A percentile compares a stretch with the other conserved stretches of the same genome.
These are phyloP conservation scores for Trypethelium eluteriae DNA, from an alignment of 495 filamentous ascomycete genomes.

Conservation along the genomic window DNA sequence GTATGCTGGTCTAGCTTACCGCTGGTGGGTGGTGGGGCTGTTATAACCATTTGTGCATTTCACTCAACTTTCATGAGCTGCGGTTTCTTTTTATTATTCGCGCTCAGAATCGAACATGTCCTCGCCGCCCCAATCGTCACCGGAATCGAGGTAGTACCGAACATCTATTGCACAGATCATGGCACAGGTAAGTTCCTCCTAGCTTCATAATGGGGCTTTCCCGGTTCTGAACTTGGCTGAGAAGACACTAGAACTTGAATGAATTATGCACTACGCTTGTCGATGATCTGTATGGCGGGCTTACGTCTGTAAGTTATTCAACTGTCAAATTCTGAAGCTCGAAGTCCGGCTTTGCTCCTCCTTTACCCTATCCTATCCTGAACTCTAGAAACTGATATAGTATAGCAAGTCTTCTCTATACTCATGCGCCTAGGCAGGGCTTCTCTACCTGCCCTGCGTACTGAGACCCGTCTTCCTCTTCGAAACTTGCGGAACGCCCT, in stretches of 20 bases:
- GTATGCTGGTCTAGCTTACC: too few relatives aligned
- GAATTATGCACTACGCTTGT: constrained; percentile 89
- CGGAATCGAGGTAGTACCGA: background rate
- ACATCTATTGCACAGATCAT: background rate
- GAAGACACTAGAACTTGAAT: constrained; percentile 33
- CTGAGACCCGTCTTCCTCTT: constrained; percentile 57
- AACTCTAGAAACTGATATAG: background rate
- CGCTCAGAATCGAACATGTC: background rate
- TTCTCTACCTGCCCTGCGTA: constrained; percentile 55
- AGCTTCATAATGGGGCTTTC: background rate
- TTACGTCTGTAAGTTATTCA: constrained; percentile 66
- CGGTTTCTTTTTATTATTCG: too few relatives aligned
- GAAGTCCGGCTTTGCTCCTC: background rate
- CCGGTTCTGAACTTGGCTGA: background rate
- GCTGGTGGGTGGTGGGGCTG: too few relatives aligned
- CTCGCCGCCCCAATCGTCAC: background rate
- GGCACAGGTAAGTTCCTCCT: background rate
- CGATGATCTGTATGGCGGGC: constrained; percentile 77
- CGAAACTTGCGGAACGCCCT: constrained; percentile 70
- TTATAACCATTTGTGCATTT: too few relatives aligned
- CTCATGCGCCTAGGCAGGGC: constrained; percentile 72
- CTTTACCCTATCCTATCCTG: background rate
- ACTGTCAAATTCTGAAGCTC: background rate
- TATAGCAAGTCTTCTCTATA: constrained; percentile 55
- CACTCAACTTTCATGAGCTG: too few relatives aligned